Percentiles rank a stretch among this genome's conserved stretches.
These are phyloP conservation scores for Syzygium aqueum DNA, from an alignment of 345 rosid genomes.

Conservation along the genomic window DNA sequence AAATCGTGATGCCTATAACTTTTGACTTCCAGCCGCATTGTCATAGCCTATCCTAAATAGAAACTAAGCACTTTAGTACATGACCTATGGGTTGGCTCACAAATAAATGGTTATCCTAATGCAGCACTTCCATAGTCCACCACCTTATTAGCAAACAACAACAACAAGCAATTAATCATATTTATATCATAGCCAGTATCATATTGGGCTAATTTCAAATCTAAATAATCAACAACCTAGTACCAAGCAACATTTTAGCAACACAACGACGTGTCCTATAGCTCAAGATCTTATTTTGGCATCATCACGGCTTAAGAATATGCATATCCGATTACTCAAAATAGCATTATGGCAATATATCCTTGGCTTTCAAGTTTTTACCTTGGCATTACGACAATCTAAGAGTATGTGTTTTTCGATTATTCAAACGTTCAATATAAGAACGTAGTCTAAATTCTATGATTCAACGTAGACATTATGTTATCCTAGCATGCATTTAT, in stretches of 20 bases:
- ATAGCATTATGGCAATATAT: background rate
- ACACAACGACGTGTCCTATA: background rate
- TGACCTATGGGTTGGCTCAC: background rate
- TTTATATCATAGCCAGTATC: background rate
- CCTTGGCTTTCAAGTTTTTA: background rate
- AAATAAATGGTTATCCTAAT: background rate
- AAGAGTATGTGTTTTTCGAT: background rate
- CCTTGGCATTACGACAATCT: background rate
- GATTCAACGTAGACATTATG: background rate
- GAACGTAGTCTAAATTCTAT: background rate
- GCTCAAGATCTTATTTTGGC: background rate
- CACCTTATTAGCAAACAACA: background rate
- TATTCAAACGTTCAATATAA: background rate
- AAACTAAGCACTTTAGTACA: background rate
- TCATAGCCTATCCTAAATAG: background rate
- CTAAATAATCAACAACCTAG: background rate
- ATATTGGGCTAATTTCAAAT: background rate
- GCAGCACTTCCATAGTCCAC: background rate
- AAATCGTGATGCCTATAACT: background rate
- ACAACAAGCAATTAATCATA: background rate
- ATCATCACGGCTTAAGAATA: background rate
- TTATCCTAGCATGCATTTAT: background rate
- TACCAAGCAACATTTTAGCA: background rate
- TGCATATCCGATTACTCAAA: background rate
- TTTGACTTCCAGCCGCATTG: background rate